phyloP scores from a whole-genome alignment of 305 asterid genomes.

The Solanum hybrid region DNA sequence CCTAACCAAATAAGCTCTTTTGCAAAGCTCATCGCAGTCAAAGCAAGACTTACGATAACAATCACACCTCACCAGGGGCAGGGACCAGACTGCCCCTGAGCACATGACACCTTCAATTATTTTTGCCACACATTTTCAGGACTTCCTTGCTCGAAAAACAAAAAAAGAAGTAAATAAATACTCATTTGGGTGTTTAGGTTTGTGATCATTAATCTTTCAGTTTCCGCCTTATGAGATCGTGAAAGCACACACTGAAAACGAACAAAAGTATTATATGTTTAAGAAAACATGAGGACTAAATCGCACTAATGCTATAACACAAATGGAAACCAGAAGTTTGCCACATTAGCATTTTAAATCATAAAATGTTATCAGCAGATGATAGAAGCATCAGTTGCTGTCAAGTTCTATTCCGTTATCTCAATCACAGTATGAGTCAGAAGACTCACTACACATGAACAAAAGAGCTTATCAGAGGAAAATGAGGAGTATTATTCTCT shows the following conservation, averaged over 20 bases:
- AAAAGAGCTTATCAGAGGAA: neutral
- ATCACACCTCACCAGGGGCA: neutral
- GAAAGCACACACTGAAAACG: neutral
- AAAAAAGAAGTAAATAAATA: no score
- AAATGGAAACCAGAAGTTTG: neutral
- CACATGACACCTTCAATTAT: neutral
- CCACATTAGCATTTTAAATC: neutral
- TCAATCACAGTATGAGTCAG: neutral
- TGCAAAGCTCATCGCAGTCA: neutral
- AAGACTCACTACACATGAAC: neutral
- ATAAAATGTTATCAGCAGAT: neutral
- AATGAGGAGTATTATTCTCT: neutral
- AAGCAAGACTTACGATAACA: neutral
- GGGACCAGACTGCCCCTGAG: neutral
- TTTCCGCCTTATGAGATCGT: no score
- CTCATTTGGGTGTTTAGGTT: no score
- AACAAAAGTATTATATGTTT: neutral
- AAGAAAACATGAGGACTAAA: neutral
- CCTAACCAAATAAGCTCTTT: neutral
- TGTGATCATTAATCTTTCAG: no score
- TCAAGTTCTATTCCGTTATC: neutral
- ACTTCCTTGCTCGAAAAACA: neutral
- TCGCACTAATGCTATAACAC: neutral
- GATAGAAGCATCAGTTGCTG: neutral
- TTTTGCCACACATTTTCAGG: neutral